These are phyloP conservation scores for Neonectria hederae DNA, from an alignment of 2,329 filamentous ascomycete genomes.

Conservation along the genomic window DNA sequence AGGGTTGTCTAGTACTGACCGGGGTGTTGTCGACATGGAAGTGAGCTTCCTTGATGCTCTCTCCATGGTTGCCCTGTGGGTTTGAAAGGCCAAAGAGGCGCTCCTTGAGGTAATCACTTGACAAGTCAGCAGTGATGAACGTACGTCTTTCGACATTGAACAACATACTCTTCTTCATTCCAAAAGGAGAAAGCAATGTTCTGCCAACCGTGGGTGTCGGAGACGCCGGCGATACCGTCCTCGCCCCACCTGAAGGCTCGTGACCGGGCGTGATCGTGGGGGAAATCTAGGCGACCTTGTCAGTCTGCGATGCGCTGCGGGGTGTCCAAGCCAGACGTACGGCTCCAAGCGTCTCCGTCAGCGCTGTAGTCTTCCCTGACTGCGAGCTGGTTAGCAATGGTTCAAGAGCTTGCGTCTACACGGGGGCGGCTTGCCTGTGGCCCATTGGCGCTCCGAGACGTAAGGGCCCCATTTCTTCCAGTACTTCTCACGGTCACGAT, in stretches of 20 bases:
- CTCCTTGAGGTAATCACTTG: conserved; percentile 91
- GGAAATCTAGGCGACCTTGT: conserved; percentile 74
- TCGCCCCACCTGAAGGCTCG: conserved; percentile 95
- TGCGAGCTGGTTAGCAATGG: conserved; percentile 40
- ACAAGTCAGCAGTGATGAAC: conserved; percentile 50
- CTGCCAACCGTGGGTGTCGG: conserved; percentile 86
- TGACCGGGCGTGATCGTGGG: conserved; percentile 89
- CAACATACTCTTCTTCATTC: conserved; percentile 88
- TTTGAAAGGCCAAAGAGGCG: conserved; percentile 95
- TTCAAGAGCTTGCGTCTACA: conserved; percentile 20
- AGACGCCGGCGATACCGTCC: conserved; percentile 95
- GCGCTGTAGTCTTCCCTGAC: conserved; percentile 92
- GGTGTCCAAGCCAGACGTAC: conserved; percentile 62
- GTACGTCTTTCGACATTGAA: neutral
- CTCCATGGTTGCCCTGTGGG: conserved; percentile 95
- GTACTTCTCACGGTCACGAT: conserved; percentile 84
- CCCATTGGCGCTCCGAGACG: conserved; percentile 94
- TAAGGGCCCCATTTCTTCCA: conserved; percentile 99
- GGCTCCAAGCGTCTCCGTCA: conserved; percentile 94
- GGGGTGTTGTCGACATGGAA: conserved; percentile 97
- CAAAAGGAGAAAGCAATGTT: conserved; percentile 97
- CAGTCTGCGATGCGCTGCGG: conserved; percentile 23
- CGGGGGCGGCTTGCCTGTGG: conserved; percentile 71
- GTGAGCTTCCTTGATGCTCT: conserved; percentile 95
- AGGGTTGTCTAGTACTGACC: conserved; percentile 47